These are phyloP conservation scores for Jamesozyma hellenica DNA, from an alignment of 805 yeast species.

Conservation along the genomic window DNA sequence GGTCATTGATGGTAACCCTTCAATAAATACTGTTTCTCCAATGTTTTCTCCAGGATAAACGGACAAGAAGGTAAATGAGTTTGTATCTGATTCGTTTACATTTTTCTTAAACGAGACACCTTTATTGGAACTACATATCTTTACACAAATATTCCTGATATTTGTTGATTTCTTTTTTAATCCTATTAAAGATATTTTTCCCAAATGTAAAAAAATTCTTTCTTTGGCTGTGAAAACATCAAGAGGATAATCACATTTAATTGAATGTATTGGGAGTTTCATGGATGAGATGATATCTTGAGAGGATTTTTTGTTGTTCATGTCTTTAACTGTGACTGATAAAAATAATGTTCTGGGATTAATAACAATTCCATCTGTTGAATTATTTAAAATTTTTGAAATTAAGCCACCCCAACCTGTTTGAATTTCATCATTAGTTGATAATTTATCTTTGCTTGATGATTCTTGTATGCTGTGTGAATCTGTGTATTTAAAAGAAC, in stretches of 20 bases:
- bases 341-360: slow-evolving; percentile 72
- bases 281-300: background rate
- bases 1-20: slow-evolving; percentile 41
- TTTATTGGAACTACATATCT: slow-evolving; percentile 33
- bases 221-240: slow-evolving; percentile 52
- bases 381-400: slow-evolving; percentile 67
- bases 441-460: background rate
- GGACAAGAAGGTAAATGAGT: slow-evolving; percentile 62
- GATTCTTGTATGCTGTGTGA: background rate
- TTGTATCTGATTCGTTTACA: slow-evolving; percentile 44
- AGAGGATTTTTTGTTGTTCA: slow-evolving; percentile 36
- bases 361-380: slow-evolving; percentile 65
- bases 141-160: slow-evolving; percentile 18
- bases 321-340: slow-evolving; percentile 63
- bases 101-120: slow-evolving; percentile 53
- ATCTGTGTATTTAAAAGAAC: slow-evolving; percentile 29
- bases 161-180: slow-evolving; percentile 10
- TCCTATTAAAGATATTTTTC: slow-evolving; percentile 30
- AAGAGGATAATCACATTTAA: slow-evolving; percentile 40
- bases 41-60: slow-evolving; percentile 61
- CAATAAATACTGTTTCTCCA: slow-evolving; percentile 59
- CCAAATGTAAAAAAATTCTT: slow-evolving; percentile 48
- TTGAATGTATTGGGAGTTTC: slow-evolving; percentile 39
- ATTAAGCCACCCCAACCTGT: slow-evolving; percentile 86
- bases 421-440: slow-evolving; percentile 14